Conservation (phyloP, 257 asterid species). For the Agastache rugosa region DNA sequence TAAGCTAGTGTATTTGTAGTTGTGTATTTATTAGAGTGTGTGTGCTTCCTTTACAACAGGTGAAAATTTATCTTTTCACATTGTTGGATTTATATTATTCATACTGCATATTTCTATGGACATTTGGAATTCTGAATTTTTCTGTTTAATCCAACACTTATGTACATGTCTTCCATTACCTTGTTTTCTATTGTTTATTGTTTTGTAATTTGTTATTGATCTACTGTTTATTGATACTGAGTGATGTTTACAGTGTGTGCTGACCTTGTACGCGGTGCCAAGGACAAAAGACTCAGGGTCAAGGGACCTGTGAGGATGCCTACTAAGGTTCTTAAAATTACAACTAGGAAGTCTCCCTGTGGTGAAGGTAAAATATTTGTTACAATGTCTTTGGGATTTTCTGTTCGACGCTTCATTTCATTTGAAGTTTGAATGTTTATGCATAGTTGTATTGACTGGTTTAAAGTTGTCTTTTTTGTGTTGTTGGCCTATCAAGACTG, state of each 20-base stretch:
- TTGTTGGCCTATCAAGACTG: neutral
- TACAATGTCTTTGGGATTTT: neutral
- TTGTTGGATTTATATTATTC: neutral
- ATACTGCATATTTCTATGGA: neutral
- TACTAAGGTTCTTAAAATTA: constrained; percentile 68
- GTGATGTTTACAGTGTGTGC: constrained; percentile 48
- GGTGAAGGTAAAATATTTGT: constrained; percentile 58
- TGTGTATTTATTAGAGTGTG: neutral
- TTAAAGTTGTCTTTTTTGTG: neutral
- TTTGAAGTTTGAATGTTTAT: neutral
- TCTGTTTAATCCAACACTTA: neutral
- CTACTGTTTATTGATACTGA: constrained; percentile 5
- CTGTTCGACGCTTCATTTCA: neutral
- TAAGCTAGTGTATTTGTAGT: neutral
- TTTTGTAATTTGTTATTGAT: neutral
- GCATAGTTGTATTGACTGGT: neutral
- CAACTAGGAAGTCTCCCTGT: constrained; percentile 77
- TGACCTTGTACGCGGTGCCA: constrained; percentile 73
- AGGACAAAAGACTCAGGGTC: constrained; percentile 68
- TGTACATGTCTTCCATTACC: neutral
- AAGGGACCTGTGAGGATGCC: constrained; percentile 83
- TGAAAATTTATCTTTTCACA: too few relatives aligned
- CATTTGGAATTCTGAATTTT: neutral
- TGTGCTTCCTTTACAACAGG: too few relatives aligned
- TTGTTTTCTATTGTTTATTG: neutral